Evolutionary conservation across 352 stramenopile genomes (phyloP), one percentile per base, ranked within the genome.

Genomic region (Globisporangium polare): DNA sequence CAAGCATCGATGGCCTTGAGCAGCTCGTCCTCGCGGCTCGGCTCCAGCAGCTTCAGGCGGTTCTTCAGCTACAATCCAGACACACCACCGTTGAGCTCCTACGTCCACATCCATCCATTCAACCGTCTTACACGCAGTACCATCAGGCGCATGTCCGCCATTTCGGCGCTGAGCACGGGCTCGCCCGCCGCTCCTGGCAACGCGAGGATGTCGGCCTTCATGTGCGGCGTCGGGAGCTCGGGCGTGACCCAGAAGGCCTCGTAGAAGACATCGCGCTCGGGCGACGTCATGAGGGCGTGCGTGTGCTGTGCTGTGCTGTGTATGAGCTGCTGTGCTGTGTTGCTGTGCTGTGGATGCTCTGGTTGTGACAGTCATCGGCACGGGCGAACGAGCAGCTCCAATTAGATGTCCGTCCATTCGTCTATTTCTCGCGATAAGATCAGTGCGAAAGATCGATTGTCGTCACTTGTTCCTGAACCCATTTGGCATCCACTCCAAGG

Each of bases 201-300:
- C 26, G 58, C 31, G 29, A 59, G 6, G 43, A 59, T 26, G 8
- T 60, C 66, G 22, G 51, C 56, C 24, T 69, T 68, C 5, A 66
- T 66, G 18, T 54, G 24, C 3, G 73, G 73, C 3, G 68, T 59
- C 26, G 68, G 66, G 6, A 64, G 58, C 17, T 61, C 64, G 20
- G 73, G 73, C 43, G 67, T 65, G 65, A 62, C 41, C 73, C 73
- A 81, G 68, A 79, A 82, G 29, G 52, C 54, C 42, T 69, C 63
- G 51, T 79, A 74, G 63, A 79, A 77, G 8, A 27, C 54, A 27
- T 73, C 59, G n/a, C 57, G 53, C 55, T 53, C 43, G 2, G 53
- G 10, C 29, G 45, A 47, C 41, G 61, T 31, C 53, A 62, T 62
- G 22, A 31, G 33, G 33, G 33, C 18, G 18, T 33, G 20, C 27